Evolutionary conservation across 306 rosid genomes (phyloP).

Genomic region (Lathyrus tuberosus): DNA sequence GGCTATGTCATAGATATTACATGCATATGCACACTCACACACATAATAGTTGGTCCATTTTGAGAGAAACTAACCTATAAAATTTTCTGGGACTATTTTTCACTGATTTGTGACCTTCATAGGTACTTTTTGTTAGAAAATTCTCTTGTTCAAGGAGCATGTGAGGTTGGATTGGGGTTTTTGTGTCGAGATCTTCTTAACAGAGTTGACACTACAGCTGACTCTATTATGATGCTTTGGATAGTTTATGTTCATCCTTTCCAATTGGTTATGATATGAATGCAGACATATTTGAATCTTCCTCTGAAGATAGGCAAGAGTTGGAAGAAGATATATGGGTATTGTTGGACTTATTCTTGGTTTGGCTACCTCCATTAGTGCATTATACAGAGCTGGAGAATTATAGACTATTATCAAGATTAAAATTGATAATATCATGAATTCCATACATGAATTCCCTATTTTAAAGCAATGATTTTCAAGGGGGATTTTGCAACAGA

Average conservation of each 20-base stretch:
- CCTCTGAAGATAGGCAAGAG: constrained; percentile 52
- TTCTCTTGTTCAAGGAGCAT: constrained; percentile 89
- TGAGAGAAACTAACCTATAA: constrained; percentile 15
- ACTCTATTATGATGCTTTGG: constrained; percentile 58
- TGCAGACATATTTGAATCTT: constrained; percentile 42
- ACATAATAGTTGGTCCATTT: no score
- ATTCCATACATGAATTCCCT: constrained; percentile 59
- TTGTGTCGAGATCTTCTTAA: constrained; percentile 86
- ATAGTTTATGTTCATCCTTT: constrained; percentile 60
- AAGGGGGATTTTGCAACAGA: constrained; percentile 63
- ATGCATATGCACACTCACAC: no score
- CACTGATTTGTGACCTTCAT: constrained; percentile 41
- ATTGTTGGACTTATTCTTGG: constrained; percentile 96
- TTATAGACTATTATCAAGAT: constrained; percentile 72
- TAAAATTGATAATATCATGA: constrained; percentile 74
- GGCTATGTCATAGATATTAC: no score
- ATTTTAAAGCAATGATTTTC: constrained; percentile 45
- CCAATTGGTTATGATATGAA: constrained; percentile 49
- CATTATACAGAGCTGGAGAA: no score
- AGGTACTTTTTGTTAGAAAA: constrained; percentile 78
- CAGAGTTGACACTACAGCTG: constrained; percentile 62
- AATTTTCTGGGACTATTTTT: constrained; percentile 31
- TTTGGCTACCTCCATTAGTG: no score
- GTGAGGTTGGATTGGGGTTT: constrained; percentile 94
- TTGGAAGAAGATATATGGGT: constrained; percentile 89